Percentiles rank a stretch among this genome's conserved stretches.
Evolutionary conservation across 2,329 filamentous ascomycete species (phyloP).

Genomic region (Beauveria pseudobassiana): DNA sequence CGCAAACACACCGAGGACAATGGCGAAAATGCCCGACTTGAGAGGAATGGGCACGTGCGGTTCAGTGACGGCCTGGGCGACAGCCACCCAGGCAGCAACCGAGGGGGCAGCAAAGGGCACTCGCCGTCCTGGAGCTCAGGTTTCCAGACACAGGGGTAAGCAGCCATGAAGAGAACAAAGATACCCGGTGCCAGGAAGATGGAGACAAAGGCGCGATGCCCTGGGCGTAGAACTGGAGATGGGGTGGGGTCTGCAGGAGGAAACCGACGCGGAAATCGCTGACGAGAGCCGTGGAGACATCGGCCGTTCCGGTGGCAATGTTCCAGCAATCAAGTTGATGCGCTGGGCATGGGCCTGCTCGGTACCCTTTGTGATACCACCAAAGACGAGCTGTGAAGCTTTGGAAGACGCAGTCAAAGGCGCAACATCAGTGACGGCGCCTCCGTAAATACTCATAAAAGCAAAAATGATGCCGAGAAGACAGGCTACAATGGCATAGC

Average conservation of each 20-base stretch:
- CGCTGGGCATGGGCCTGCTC: constrained; percentile 45
- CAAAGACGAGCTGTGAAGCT: constrained; percentile 57
- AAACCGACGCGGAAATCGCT: constrained; percentile 62
- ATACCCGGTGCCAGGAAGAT: constrained; percentile 60
- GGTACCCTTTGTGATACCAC: constrained; percentile 53
- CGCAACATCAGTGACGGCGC: constrained; percentile 46
- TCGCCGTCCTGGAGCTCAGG: constrained; percentile 30
- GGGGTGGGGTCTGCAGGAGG: constrained; percentile 56
- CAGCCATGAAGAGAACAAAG: constrained; percentile 59
- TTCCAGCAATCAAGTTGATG: constrained; percentile 59
- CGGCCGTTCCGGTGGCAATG: constrained; percentile 48
- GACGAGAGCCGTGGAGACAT: constrained; percentile 45
- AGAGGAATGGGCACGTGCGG: constrained; percentile 47
- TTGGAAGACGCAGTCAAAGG: constrained; percentile 56
- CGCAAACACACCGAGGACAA: constrained; percentile 44
- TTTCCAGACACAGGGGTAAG: constrained; percentile 60
- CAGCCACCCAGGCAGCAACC: constrained; percentile 58
- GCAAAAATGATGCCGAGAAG: constrained; percentile 46
- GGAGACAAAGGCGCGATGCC: constrained; percentile 52
- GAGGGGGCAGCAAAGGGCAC: constrained; percentile 54
- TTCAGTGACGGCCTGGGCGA: constrained; percentile 53
- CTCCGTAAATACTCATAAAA: constrained; percentile 32
- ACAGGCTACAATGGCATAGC: constrained; percentile 42
- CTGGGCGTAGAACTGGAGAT: constrained; percentile 61
- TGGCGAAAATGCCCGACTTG: constrained; percentile 48